These are phyloP conservation scores for Fusarium brevicatenulatum DNA, from an alignment of 2,329 filamentous ascomycete species.

Conservation along the genomic window DNA sequence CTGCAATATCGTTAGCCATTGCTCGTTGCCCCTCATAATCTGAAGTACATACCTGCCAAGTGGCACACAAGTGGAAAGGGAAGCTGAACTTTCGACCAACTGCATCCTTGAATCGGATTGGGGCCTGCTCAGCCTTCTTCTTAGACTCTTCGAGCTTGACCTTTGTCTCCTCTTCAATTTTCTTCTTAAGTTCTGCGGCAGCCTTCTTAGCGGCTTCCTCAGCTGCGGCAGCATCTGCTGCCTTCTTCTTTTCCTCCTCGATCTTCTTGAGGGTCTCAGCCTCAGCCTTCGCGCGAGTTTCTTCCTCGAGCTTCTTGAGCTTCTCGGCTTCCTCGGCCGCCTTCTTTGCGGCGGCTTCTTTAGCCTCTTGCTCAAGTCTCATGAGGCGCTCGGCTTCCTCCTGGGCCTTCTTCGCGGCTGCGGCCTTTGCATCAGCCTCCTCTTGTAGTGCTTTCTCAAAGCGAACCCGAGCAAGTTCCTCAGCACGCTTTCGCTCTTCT, in stretches of 20 bases:
- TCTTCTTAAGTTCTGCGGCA: slow-evolving; percentile 70
- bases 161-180: slow-evolving; percentile 66
- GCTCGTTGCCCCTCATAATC: background rate
- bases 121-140: slow-evolving; percentile 70
- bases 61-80: slow-evolving; percentile 85
- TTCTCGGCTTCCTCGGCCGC: slow-evolving; percentile 52
- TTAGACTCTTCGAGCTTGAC: slow-evolving; percentile 60
- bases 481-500: slow-evolving; percentile 55
- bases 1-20: slow-evolving; percentile 55
- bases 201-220: slow-evolving; percentile 62
- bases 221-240: slow-evolving; percentile 55
- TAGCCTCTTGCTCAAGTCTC: slow-evolving; percentile 53
- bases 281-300: slow-evolving; percentile 54
- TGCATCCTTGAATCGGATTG: slow-evolving; percentile 91
- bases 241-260: slow-evolving; percentile 55
- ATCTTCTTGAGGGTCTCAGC: slow-evolving; percentile 52
- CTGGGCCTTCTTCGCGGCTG: slow-evolving; percentile 54
- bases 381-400: slow-evolving; percentile 56
- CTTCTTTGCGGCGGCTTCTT: slow-evolving; percentile 53
- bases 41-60: slow-evolving; percentile 74
- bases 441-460: slow-evolving; percentile 56
- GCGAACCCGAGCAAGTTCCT: slow-evolving; percentile 57
- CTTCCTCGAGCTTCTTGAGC: slow-evolving; percentile 56
- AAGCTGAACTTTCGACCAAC: slow-evolving; percentile 93
- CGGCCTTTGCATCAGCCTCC: slow-evolving; percentile 54